phyloP scores from a whole-genome alignment of 108 stramenopile genomes.

The Chaetoceros tenuissimus region DNA sequence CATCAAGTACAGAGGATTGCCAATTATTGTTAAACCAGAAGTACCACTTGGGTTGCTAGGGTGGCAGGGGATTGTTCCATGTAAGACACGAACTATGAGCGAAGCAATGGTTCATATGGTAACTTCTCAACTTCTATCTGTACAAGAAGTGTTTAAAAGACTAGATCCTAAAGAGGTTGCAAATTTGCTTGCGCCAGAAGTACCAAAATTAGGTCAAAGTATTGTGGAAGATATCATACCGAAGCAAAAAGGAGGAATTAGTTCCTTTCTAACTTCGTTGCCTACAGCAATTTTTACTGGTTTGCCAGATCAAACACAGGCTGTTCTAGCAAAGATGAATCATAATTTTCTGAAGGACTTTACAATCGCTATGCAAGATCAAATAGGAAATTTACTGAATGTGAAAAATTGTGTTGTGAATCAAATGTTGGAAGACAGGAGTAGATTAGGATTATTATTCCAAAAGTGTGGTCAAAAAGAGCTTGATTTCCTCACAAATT shows the following conservation, averaged over 20 bases:
- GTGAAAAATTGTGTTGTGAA: slow-evolving; percentile 76
- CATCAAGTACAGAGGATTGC: slow-evolving; percentile 68
- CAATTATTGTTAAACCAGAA: slow-evolving; percentile 48
- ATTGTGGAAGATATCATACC: slow-evolving; percentile 45
- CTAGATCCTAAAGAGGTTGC: slow-evolving; percentile 60
- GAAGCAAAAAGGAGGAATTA: slow-evolving; percentile 2
- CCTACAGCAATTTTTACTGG: slow-evolving; percentile 24
- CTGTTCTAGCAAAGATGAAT: slow-evolving; percentile 26
- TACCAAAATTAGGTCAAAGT: slow-evolving; percentile 52
- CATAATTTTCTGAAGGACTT: slow-evolving; percentile 44
- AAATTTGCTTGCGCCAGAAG: slow-evolving; percentile 49
- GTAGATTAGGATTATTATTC: slow-evolving; percentile 67
- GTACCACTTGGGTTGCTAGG: slow-evolving; percentile 69
- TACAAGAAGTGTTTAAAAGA: slow-evolving; percentile 68
- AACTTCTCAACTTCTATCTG: slow-evolving; percentile 64
- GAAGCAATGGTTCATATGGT: slow-evolving; percentile 81
- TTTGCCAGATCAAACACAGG: slow-evolving; percentile 17
- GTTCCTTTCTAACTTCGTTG: slow-evolving; percentile 8
- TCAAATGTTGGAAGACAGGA: slow-evolving; percentile 79
- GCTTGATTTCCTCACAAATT: slow-evolving; percentile 77
- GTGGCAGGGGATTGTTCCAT: slow-evolving; percentile 88
- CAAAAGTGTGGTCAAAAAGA: slow-evolving; percentile 71
- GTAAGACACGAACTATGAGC: slow-evolving; percentile 77
- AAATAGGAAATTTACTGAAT: slow-evolving; percentile 60
- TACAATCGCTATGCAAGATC: slow-evolving; percentile 51